Percentiles rank a stretch among this genome's conserved stretches.
Conservation (phyloP, 2,329 filamentous ascomycete species). For the Diplodia corticola region DNA sequence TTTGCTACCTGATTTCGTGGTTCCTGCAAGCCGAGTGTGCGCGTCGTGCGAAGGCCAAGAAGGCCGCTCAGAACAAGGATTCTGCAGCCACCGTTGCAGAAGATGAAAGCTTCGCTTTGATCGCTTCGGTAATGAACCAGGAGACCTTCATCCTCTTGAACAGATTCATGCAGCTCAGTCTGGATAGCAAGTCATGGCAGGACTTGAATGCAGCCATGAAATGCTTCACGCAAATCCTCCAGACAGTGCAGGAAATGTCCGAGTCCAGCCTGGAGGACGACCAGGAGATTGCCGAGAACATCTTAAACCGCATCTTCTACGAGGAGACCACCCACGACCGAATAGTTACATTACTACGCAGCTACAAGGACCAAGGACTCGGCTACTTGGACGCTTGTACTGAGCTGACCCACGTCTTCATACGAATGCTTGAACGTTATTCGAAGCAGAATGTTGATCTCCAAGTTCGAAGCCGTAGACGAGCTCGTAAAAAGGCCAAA, state of each 20-base stretch:
- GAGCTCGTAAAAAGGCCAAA: conserved; percentile 65
- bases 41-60: conserved; percentile 59
- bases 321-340: conserved; percentile 92
- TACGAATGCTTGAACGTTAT: conserved; percentile 88
- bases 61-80: conserved; percentile 45
- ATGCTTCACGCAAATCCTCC: conserved; percentile 90
- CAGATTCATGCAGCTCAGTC: conserved; percentile 73
- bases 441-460: conserved; percentile 93
- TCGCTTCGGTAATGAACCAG: conserved; percentile 88
- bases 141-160: conserved; percentile 92
- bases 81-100: conserved; percentile 45
- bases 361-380: conserved; percentile 92
- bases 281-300: conserved; percentile 96
- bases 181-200: conserved; percentile 83
- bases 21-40: conserved; percentile 83
- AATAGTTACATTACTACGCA: conserved; percentile 74
- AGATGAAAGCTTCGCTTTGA: conserved; percentile 76
- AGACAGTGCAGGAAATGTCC: conserved; percentile 91
- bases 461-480: conserved; percentile 81
- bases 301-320: conserved; percentile 95
- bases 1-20: conserved; percentile 91
- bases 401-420: conserved; percentile 86
- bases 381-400: conserved; percentile 91
- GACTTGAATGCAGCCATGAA: conserved; percentile 86
- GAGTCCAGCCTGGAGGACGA: conserved; percentile 85